Evolutionary conservation across 495 filamentous ascomycete species (phyloP).

Genomic region (Neurospora africana): DNA sequence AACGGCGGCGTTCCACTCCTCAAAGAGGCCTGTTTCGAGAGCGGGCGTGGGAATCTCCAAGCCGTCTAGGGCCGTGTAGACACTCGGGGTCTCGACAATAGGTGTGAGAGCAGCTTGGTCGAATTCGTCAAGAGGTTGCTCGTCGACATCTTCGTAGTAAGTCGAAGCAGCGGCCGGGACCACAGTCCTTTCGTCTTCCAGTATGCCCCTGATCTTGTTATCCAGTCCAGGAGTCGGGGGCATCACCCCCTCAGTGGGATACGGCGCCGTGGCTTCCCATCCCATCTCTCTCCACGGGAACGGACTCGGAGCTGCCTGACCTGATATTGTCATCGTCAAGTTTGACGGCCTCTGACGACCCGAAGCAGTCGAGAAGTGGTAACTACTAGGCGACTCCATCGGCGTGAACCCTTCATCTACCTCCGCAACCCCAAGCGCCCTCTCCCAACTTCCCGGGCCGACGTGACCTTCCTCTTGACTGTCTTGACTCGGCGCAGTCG

Average conservation of each 20-base stretch:
- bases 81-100: not conserved
- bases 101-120: not conserved
- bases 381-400: not conserved
- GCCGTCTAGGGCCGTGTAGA: not conserved
- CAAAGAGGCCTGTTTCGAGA: not conserved
- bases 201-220: not conserved
- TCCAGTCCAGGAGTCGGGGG: constrained; percentile 8
- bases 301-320: not conserved
- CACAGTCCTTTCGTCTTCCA: constrained; percentile 11
- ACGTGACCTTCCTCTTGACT: constrained; percentile 11
- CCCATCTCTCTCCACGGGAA: not conserved
- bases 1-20: constrained; percentile 15
- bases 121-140: not conserved
- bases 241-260: constrained; percentile 14
- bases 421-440: constrained; percentile 2
- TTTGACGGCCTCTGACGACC: not conserved
- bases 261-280: constrained; percentile 1
- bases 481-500: constrained; percentile 21
- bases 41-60: not conserved
- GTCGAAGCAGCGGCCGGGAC: not conserved
- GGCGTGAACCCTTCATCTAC: not conserved
- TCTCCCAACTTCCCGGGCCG: constrained; percentile 14
- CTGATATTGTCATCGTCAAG: not conserved
- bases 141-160: not conserved
- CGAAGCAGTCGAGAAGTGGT: not conserved